Evolutionary conservation across 495 filamentous ascomycete genomes (phyloP).

Genomic region (Neurospora sp.): DNA sequence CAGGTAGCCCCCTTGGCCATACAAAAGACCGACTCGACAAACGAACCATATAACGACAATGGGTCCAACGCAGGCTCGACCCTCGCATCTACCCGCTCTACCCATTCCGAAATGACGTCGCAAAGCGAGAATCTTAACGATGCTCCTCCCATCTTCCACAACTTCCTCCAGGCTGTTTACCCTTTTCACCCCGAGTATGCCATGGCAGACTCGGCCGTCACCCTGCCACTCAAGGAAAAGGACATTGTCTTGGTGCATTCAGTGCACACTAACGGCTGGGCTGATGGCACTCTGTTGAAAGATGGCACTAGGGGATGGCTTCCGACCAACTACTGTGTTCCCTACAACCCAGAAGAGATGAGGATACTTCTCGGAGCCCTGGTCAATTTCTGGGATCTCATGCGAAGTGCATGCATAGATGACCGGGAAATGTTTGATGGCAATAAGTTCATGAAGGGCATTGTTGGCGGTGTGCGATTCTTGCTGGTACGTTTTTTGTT

Average conservation of each 20-base stretch:
- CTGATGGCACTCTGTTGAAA: slow-evolving; percentile 87
- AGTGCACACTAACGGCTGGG: slow-evolving; percentile 98
- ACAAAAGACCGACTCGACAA: slow-evolving; percentile 37
- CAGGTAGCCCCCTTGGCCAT: slow-evolving; percentile 69
- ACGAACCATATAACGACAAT: slow-evolving; percentile 15
- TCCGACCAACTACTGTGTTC: slow-evolving; percentile 96
- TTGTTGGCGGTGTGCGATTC: slow-evolving; percentile 86
- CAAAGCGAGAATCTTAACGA: slow-evolving; percentile 29
- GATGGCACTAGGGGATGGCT: slow-evolving; percentile 91
- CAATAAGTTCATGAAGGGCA: slow-evolving; percentile 81
- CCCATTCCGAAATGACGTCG: slow-evolving; percentile 56
- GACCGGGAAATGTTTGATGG: slow-evolving; percentile 65
- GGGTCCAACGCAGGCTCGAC: slow-evolving; percentile 24
- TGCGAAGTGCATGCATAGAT: slow-evolving; percentile 54
- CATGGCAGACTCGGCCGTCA: slow-evolving; percentile 64
- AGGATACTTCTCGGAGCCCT: slow-evolving; percentile 75
- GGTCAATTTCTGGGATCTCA: slow-evolving; percentile 86
- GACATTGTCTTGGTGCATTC: slow-evolving; percentile 94
- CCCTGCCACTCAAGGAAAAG: slow-evolving; percentile 75
- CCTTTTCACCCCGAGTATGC: slow-evolving; percentile 74
- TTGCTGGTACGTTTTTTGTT: slow-evolving; percentile 57
- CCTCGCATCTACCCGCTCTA: slow-evolving; percentile 32
- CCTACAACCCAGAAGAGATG: slow-evolving; percentile 82
- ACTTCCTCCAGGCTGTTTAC: slow-evolving; percentile 93
- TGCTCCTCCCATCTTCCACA: slow-evolving; percentile 66